Evolutionary conservation across 1,139 yeast genomes (phyloP), one percentile per base, ranked within the genome.

Genomic region (Candida pseudocylindracea): DNA sequence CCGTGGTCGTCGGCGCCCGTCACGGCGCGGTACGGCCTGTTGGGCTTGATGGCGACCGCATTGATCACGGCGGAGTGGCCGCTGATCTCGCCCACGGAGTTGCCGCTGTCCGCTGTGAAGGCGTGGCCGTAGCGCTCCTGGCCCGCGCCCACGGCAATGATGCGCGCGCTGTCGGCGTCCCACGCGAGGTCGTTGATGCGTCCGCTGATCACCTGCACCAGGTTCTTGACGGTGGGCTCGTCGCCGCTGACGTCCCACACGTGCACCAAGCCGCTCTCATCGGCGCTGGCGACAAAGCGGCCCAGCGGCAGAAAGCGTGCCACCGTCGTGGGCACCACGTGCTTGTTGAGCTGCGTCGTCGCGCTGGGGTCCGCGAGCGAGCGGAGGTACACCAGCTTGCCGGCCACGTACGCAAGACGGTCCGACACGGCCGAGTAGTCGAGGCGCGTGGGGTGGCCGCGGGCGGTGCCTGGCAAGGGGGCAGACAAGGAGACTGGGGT

Each of bases 101-200:
- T 88, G 36, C 98, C 98, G 1, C 93, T 66, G 48, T 88, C 99
- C 66, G 79, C 78, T 7, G 93, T 70, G 46, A 88, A 81, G 39
- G 93, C 85, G 43, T 79, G 94, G 3, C 96, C 98, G 46, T 70
- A 83, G 40, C 76, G 66, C 44, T 85, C 95, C 44, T 76, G 75
- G 32, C 98, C 96, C 43, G 79, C 76, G 34, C 99, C 99, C 9
- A 85, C 96, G 2, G 94, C 94, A 47, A 91, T 79, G 35, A 91
- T 56, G 40, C 98, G 63, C 36, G 72, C 59, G 33, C 73, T 70
- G 45, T 91, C 98, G 13, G 76, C 75, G 49, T 91, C 98, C 98
- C 96, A 91, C 1, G 85, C 73, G 39, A 88, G 59, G 38, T 81
- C 81, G 41, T 67, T 74, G 45, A 91, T 72, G 10, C 81, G 69